Percentiles rank a stretch among this genome's conserved stretches.
Evolutionary conservation across 1,284 basidiomycete species (phyloP).

Genomic region (Austropuccinia psidii): DNA sequence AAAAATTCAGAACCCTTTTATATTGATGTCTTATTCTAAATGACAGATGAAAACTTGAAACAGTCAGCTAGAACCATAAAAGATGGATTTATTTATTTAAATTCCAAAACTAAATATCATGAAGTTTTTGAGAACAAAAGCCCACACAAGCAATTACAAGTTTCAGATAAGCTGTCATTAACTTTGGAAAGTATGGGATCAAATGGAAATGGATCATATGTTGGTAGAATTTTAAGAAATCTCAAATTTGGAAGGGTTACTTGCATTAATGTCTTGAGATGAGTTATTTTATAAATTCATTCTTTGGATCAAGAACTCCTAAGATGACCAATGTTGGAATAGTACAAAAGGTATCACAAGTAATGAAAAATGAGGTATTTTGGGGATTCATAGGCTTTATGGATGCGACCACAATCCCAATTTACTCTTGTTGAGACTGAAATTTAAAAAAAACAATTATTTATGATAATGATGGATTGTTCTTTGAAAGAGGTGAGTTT

Average conservation of each 20-base stretch:
- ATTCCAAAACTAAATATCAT: not conserved
- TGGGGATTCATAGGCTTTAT: not conserved
- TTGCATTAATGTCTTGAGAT: not conserved
- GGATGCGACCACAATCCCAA: not conserved
- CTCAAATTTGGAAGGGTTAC: not conserved
- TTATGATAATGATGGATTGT: not conserved
- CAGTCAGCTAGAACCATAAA: not conserved
- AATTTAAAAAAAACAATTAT: not conserved
- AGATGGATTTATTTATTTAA: not conserved
- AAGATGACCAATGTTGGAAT: not conserved
- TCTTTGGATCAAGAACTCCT: not conserved
- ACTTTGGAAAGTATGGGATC: constrained; percentile 11
- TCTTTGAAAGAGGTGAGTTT: constrained; percentile 1
- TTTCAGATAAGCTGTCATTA: not conserved
- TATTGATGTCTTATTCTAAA: not conserved
- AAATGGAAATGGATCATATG: constrained; percentile 4
- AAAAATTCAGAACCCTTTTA: too few relatives aligned
- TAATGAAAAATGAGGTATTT: not conserved
- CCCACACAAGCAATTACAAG: not conserved
- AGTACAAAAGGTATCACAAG: not conserved
- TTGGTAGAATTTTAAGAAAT: not conserved
- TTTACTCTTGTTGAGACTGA: not conserved
- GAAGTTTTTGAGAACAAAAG: not conserved
- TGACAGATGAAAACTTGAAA: not conserved
- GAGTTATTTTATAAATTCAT: not conserved